Evolutionary conservation across 805 yeast species (phyloP), one percentile per base, ranked within the genome.

Genomic region (Lipomyces yamanashiensis): DNA sequence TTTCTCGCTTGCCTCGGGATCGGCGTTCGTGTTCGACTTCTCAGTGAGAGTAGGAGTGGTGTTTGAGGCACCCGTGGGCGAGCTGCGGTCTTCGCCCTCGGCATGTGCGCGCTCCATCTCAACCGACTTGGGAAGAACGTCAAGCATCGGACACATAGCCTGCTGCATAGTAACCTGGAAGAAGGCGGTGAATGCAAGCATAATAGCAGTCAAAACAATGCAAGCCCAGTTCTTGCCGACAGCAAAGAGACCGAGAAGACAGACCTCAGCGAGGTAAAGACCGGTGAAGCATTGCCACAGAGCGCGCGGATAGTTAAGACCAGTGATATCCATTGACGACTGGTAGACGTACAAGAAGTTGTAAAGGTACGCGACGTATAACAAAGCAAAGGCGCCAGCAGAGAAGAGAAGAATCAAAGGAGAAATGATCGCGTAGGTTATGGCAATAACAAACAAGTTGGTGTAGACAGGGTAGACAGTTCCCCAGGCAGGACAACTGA

Each of bases 221-320:
- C 97, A 96, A 51, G 97, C 98, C 97, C 97, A 93, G 48, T 96
- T 88, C 80, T 90, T 90, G 66, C 96, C 92, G 61, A 93, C 96
- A 17, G 85, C 89, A 74, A 91, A 92, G 61, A 95, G 76, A 60
- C 97, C 98, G 59, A 95, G 74, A 67, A 95, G 71, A 79, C 97
- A 90, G 23, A 92, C 77, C 76, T 93, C 92, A 45, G 96, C 96
- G 51, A 93, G 75, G 75, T 93, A 93, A 50, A 95, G 75, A 62
- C 99, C 99, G 44, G 87, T 87, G 74, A 93, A 82, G 0, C 96
- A 87, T 78, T 93, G 98, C 79, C 86, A 89, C 58, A 93, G 76
- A 1, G 98, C 97, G 66, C 90, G 84, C 66, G 97, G 95, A 74
- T 92, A 95, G 78, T 88, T 87, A 55, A 81, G 78, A 58, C 99